Evolutionary conservation across 2,329 filamentous ascomycete genomes (phyloP).

Genomic region (Aureobasidium sp.): DNA sequence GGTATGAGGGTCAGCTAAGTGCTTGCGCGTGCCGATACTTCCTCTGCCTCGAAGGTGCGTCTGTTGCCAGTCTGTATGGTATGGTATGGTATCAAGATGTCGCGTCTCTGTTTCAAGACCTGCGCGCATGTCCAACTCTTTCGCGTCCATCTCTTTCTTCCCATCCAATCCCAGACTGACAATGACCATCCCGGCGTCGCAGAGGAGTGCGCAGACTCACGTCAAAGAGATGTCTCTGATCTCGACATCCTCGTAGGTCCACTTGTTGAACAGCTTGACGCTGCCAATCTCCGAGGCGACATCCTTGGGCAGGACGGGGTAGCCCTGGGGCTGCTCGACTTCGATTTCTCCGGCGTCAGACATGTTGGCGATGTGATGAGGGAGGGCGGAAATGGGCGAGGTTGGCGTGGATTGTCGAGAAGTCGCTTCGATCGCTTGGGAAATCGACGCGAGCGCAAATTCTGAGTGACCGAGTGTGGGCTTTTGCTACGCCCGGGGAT

Average conservation of each 20-base stretch:
- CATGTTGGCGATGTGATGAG: conserved; percentile 56
- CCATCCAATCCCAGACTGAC: conserved; percentile 1
- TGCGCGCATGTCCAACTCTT: background rate
- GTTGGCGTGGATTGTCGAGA: conserved; percentile 13
- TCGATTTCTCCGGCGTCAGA: conserved; percentile 93
- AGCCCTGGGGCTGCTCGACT: conserved; percentile 76
- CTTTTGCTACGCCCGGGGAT: background rate
- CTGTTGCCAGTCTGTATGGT: conserved; percentile 17
- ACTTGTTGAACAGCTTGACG: conserved; percentile 98
- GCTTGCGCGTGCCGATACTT: conserved; percentile 7
- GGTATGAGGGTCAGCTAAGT: conserved; percentile 13
- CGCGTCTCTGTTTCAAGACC: background rate
- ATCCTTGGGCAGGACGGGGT: conserved; percentile 85
- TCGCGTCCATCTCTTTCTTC: conserved; percentile 15
- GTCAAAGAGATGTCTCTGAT: conserved; percentile 99
- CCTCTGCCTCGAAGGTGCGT: conserved; percentile 13
- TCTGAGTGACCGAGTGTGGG: background rate
- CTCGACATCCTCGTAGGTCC: conserved; percentile 98
- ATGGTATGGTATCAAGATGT: conserved; percentile 21
- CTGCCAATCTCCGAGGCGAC: conserved; percentile 80
- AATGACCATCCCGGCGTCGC: conserved; percentile 11
- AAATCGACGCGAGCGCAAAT: background rate
- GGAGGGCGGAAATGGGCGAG: conserved; percentile 7
- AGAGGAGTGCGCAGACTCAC: conserved; percentile 51
- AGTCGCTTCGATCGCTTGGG: background rate